Conservation (phyloP, 2,329 filamentous ascomycete genomes). For the Cercospora nicotianae region DNA sequence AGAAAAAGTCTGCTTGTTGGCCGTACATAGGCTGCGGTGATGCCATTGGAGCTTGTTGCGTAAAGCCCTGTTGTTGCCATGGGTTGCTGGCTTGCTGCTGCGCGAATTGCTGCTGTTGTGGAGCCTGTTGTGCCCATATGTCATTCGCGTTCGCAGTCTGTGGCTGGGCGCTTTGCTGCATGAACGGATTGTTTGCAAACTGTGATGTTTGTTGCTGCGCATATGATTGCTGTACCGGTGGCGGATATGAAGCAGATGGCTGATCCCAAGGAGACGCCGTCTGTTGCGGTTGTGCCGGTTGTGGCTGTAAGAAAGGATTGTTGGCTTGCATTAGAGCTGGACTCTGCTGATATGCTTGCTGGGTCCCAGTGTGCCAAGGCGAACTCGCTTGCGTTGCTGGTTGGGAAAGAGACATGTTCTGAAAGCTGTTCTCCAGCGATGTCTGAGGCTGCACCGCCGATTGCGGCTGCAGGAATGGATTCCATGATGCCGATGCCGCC, state of each 20-base stretch:
- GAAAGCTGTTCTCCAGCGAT: conserved; percentile 54
- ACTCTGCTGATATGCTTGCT: conserved; percentile 31
- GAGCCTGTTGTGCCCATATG: conserved; percentile 40
- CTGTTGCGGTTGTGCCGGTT: conserved; percentile 29
- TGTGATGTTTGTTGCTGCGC: conserved; percentile 53
- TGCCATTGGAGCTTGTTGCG: conserved; percentile 34
- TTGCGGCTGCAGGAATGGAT: conserved; percentile 63
- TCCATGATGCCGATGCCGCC: conserved; percentile 54
- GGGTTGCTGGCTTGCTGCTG: conserved; percentile 22
- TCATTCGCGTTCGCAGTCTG: conserved; percentile 46
- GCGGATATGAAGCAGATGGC: conserved; percentile 18
- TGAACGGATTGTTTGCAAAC: conserved; percentile 43
- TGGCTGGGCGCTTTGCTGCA: conserved; percentile 38
- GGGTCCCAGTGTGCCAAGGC: conserved; percentile 14
- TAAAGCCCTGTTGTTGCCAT: conserved; percentile 37
- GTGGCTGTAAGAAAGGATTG: conserved; percentile 36
- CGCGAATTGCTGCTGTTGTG: conserved; percentile 22
- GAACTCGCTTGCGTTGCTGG: conserved; percentile 14
- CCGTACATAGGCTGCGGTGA: conserved; percentile 33
- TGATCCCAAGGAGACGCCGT: conserved; percentile 27
- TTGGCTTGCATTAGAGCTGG: conserved; percentile 26
- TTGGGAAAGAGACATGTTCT: conserved; percentile 66
- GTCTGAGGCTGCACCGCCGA: conserved; percentile 23
- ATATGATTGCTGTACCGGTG: conserved; percentile 29
- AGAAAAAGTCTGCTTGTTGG: conserved; percentile 35